A percentile compares a stretch with the other conserved stretches of the same genome.
Conservation (phyloP, 345 rosid species). For the Populus pruinosa region DNA sequence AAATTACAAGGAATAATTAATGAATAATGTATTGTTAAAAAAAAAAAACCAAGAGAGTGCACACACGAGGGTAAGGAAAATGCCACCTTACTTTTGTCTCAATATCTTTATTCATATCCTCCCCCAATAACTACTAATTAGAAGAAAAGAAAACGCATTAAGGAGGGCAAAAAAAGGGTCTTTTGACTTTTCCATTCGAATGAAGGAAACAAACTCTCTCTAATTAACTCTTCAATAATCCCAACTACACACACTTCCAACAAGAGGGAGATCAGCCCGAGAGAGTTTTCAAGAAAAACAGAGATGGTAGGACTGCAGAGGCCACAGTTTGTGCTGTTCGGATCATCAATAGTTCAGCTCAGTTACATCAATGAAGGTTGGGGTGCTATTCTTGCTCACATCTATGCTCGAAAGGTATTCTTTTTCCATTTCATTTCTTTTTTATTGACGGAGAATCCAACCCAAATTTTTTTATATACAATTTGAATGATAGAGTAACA, state of each 20-base stretch:
- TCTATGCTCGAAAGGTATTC: slow-evolving; percentile 24
- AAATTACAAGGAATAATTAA: too few species aligned
- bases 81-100: too few species aligned
- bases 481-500: neutral
- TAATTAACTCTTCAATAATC: neutral
- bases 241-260: neutral
- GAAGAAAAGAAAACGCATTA: too few species aligned
- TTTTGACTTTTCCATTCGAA: too few species aligned
- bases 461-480: neutral
- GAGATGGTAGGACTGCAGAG: slow-evolving; percentile 23
- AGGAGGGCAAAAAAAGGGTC: too few species aligned
- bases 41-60: too few species aligned
- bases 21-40: too few species aligned
- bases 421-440: neutral
- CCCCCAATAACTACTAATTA: too few species aligned
- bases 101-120: too few species aligned
- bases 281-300: neutral
- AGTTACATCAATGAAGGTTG: slow-evolving; percentile 22
- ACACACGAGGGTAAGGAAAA: too few species aligned
- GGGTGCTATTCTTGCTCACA: slow-evolving; percentile 23
- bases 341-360: slow-evolving; percentile 27
- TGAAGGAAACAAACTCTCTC: too few species aligned
- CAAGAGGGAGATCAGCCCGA: neutral
- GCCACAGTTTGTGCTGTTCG: slow-evolving; percentile 25
- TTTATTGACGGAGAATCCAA: too few species aligned